A percentile compares a stretch with the other conserved stretches of the same genome.
These are phyloP conservation scores for Avicennia marina DNA, from an alignment of 257 asterid species.

Conservation along the genomic window DNA sequence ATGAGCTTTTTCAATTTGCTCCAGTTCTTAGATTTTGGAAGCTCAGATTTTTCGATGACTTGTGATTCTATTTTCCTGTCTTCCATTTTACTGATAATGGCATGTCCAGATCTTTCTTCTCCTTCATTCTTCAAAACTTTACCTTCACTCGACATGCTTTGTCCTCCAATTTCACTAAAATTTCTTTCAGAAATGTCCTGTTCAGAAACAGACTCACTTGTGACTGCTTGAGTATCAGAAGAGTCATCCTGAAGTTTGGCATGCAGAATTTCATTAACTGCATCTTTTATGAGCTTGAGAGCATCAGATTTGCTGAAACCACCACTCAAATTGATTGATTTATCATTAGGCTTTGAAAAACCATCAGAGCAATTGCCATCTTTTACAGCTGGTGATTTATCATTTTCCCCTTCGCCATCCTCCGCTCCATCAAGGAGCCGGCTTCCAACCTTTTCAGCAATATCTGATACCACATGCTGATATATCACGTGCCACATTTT, in stretches of 20 bases:
- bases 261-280: conserved; percentile 80
- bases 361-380: not conserved
- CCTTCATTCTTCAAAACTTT: conserved; percentile 6
- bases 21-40: conserved; percentile 59
- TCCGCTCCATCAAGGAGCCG: conserved; percentile 66
- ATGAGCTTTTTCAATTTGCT: conserved; percentile 66
- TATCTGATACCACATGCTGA: conserved; percentile 74
- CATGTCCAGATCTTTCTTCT: no score
- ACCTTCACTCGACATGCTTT: not conserved
- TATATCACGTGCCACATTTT: conserved; percentile 88
- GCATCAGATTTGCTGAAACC: conserved; percentile 71
- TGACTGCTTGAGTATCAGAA: conserved; percentile 39
- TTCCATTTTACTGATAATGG: not conserved
- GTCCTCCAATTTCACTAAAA: no score
- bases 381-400: conserved; percentile 6
- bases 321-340: conserved; percentile 19
- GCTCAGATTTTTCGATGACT: conserved; percentile 19
- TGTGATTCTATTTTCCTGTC: conserved; percentile 14
- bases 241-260: conserved; percentile 54
- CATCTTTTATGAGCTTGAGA: conserved; percentile 74
- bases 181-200: conserved; percentile 33
- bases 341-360: not conserved
- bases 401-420: conserved; percentile 40
- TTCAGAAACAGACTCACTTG: conserved; percentile 39
- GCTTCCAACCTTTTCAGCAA: conserved; percentile 67